Evolutionary conservation across 768 basidiomycete species (phyloP), one percentile per base, ranked within the genome.

Genomic region (Tremella yokohamensis): DNA sequence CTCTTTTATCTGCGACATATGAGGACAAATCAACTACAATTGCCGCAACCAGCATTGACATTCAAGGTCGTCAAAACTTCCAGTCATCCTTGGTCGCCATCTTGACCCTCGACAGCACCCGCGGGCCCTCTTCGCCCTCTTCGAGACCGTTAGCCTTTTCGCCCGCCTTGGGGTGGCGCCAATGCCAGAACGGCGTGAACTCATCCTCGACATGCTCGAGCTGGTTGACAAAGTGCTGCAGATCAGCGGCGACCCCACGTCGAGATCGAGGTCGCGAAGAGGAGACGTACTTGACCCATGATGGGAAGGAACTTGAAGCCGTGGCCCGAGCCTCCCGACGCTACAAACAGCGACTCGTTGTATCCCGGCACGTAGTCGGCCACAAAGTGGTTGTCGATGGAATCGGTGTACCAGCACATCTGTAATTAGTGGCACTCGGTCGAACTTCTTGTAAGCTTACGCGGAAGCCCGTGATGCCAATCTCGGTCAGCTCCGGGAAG

Each of bases 351-450:
- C 1, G 57, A 56, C n/a, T 62, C 54, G 20, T 42, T 37, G 52
- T 62, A 66, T 3, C 61, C 61, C 24, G 64, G 64, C 13, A 68
- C 66, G 45, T 61, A 68, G 34, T 64, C 66, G 29, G 57, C 57
- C 9, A 59, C 52, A 47, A 64, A 68, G 42, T 61, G 53, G 40
- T 68, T 68, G 50, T 68, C 66, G 42, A 62, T 56, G 24, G 50
- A 54, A 44, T 68, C 66, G 18, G 66, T 68, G 52, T 68, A 68
- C 66, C 66, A 68, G 58, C 66, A 68, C 49, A 68, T 51, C 22
- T 45, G 29, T 11, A 6, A 6, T 45, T 15, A 45, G n/a, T 22
- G 22, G 15, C 15, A 8, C 22, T 18, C 15, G 15, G 6, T 18
- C n/a, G 42, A 22, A 6, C 11, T 12, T 42, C 11, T 38, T 22